A percentile compares a stretch with the other conserved stretches of the same genome.
phyloP scores from a whole-genome alignment of 2,329 filamentous ascomycete genomes.

The Cryphonectria nitschkei region DNA sequence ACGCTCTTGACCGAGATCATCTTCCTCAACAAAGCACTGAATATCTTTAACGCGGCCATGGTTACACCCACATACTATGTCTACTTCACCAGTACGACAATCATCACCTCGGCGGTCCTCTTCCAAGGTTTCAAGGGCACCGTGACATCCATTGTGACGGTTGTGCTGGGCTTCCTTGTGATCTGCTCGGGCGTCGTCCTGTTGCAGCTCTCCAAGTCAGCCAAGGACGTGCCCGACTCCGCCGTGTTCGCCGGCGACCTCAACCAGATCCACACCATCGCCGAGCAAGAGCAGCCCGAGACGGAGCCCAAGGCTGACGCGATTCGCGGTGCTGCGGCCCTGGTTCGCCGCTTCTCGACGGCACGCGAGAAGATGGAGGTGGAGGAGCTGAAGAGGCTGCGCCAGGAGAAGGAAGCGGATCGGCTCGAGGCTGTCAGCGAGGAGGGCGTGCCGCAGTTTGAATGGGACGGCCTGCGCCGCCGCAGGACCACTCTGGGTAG shows the following conservation, averaged over 20 bases:
- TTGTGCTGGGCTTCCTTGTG: conserved; percentile 89
- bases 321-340: conserved; percentile 86
- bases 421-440: conserved; percentile 76
- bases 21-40: conserved; percentile 97
- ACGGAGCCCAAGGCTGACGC: conserved; percentile 95
- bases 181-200: conserved; percentile 94
- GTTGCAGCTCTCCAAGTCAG: conserved; percentile 94
- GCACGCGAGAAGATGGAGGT: conserved; percentile 77
- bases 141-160: conserved; percentile 76
- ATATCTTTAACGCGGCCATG: conserved; percentile 93
- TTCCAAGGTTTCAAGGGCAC: conserved; percentile 95
- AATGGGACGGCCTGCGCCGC: conserved; percentile 90
- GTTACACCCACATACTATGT: conserved; percentile 99
- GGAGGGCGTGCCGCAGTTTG: conserved; percentile 69
- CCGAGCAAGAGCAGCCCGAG: conserved; percentile 94
- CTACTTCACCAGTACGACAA: conserved; percentile 94
- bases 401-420: conserved; percentile 75
- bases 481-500: conserved; percentile 56
- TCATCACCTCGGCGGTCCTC: conserved; percentile 88
- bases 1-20: conserved; percentile 93
- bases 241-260: conserved; percentile 92
- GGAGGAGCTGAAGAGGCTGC: conserved; percentile 76
- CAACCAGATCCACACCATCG: conserved; percentile 93
- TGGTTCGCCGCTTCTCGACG: conserved; percentile 80
- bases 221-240: conserved; percentile 93